Evolutionary conservation across 768 basidiomycete species (phyloP).

Genomic region (Mycena galopus): DNA sequence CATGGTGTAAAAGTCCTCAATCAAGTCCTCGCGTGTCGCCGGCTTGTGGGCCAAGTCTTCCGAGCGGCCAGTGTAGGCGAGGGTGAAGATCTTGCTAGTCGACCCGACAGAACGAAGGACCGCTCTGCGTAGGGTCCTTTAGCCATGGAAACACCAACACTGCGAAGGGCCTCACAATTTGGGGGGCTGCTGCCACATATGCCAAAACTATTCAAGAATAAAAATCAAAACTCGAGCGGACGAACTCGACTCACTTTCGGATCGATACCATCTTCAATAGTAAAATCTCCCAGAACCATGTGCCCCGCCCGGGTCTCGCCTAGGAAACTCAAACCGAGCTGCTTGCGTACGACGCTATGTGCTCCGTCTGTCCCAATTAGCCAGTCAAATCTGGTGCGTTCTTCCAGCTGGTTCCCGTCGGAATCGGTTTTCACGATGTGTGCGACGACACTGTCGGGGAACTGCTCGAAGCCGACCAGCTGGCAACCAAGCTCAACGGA

Average conservation of each 20-base stretch:
- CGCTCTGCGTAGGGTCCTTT: too few species aligned
- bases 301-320: conserved; percentile 52
- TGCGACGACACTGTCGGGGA: conserved; percentile 46
- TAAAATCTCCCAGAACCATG: conserved; percentile 51
- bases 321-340: conserved; percentile 54
- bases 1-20: conserved; percentile 44
- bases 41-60: conserved; percentile 25
- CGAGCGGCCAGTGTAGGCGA: not conserved
- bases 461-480: conserved; percentile 49
- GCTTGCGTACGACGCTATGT: conserved; percentile 51
- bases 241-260: conserved; percentile 39
- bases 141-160: too few species aligned
- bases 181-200: conserved; percentile 7
- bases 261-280: conserved; percentile 45
- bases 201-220: conserved; percentile 34
- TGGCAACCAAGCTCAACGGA: conserved; percentile 53
- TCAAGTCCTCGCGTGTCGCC: conserved; percentile 40
- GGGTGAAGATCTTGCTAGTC: too few species aligned
- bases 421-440: conserved; percentile 37
- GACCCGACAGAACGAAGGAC: too few species aligned
- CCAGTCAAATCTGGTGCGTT: conserved; percentile 45
- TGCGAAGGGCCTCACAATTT: too few species aligned
- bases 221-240: not conserved
- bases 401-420: conserved; percentile 39
- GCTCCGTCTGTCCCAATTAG: conserved; percentile 60